Conservation (phyloP, 495 filamentous ascomycete species). For the Trichoderma reesei region DNA sequence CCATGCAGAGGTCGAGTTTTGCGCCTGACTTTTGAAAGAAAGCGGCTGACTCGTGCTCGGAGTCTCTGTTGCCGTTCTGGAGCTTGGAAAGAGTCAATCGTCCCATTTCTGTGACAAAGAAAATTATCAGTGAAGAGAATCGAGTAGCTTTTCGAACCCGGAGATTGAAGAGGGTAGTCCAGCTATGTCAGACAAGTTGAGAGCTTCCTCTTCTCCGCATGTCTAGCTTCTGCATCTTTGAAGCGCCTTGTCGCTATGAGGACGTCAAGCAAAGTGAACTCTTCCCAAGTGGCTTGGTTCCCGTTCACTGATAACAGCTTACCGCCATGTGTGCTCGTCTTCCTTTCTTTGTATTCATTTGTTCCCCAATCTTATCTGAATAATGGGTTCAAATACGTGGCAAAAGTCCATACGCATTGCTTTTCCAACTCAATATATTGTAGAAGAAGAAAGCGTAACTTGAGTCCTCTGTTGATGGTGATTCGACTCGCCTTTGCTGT, state of each 20-base stretch:
- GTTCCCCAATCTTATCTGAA: constrained; percentile 26
- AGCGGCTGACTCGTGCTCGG: background rate
- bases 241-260: constrained; percentile 20
- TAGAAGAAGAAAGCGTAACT: constrained; percentile 39
- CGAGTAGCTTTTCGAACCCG: background rate
- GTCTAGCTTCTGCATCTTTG: constrained; percentile 16
- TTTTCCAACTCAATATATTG: constrained; percentile 21
- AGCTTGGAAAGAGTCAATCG: constrained; percentile 46
- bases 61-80: constrained; percentile 26
- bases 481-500: constrained; percentile 33
- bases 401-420: background rate
- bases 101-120: constrained; percentile 39
- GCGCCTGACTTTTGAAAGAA: background rate
- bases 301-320: background rate
- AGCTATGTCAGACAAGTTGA: constrained; percentile 37
- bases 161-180: no score
- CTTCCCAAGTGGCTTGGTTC: constrained; percentile 33
- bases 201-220: constrained; percentile 20
- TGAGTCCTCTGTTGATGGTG: constrained; percentile 37
- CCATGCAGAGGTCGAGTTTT: constrained; percentile 23
- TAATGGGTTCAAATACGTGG: constrained; percentile 16
- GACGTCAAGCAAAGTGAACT: constrained; percentile 45
- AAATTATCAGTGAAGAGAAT: background rate
- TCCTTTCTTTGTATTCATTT: no score
- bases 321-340: background rate